Conservation (phyloP, 495 filamentous ascomycete genomes). For the Polyplosphaeria fusca region DNA sequence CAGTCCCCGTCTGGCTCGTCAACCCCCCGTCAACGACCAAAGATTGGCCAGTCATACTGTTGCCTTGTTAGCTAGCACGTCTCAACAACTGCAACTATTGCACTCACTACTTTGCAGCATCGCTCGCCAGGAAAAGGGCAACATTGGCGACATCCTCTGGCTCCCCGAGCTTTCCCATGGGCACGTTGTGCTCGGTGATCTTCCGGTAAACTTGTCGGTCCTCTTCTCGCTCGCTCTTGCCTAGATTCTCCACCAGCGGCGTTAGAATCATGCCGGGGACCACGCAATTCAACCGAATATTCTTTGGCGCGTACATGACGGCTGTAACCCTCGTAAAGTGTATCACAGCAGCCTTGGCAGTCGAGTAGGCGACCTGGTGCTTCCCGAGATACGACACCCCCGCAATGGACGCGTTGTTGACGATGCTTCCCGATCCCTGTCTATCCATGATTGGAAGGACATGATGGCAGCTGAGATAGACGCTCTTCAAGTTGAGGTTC, state of each 20-base stretch:
- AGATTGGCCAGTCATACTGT: neutral
- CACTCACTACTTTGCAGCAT: neutral
- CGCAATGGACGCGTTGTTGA: conserved; percentile 49
- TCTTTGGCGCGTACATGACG: neutral
- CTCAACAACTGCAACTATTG: too few relatives aligned
- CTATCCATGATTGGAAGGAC: conserved; percentile 53
- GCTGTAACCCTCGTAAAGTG: neutral
- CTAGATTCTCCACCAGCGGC: neutral
- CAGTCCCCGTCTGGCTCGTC: neutral
- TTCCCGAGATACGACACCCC: conserved; percentile 54
- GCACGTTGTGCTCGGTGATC: conserved; percentile 1
- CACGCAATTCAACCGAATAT: neutral
- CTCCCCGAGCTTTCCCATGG: neutral
- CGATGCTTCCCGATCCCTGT: conserved; percentile 41
- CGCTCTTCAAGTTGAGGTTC: conserved; percentile 52
- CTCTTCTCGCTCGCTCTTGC: neutral
- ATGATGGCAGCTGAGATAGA: conserved; percentile 49
- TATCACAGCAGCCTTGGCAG: conserved; percentile 22
- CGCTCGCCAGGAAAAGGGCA: neutral
- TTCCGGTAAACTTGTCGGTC: neutral
- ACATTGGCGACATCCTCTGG: conserved; percentile 4
- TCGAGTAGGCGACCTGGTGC: conserved; percentile 51
- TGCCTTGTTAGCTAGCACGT: too few relatives aligned
- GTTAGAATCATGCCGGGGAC: conserved; percentile 1
- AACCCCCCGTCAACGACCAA: neutral